A percentile compares a stretch with the other conserved stretches of the same genome.
These are phyloP conservation scores for Medicago ruthenica DNA, from an alignment of 306 rosid genomes.

Conservation along the genomic window DNA sequence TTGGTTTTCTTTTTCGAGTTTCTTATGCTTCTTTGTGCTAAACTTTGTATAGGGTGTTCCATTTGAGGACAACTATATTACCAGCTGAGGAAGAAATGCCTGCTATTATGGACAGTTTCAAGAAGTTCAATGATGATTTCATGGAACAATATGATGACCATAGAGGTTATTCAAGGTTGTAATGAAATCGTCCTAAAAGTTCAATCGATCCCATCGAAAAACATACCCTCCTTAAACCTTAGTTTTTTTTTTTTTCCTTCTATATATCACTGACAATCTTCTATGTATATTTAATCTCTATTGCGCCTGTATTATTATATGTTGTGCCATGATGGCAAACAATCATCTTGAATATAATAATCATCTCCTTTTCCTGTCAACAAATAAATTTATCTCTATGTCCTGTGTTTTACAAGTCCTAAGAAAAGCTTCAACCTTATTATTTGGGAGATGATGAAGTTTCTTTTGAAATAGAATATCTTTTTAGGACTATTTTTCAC, in stretches of 20 bases:
- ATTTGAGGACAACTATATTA: constrained; percentile 96
- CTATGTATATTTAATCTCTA: constrained; percentile 46
- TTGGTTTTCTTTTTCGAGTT: constrained; percentile 24
- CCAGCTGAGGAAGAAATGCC: constrained; percentile 99
- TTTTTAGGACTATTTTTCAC: too few species aligned
- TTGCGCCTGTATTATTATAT: constrained; percentile 34
- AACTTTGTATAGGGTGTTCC: constrained; percentile 73
- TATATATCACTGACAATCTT: constrained; percentile 39
- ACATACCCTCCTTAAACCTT: constrained; percentile 39
- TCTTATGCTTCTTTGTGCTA: constrained; percentile 32
- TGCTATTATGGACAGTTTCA: constrained; percentile 86
- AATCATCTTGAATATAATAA: constrained; percentile 33
- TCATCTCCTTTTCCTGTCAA: background rate
- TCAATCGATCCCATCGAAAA: constrained; percentile 40
- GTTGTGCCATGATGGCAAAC: constrained; percentile 37
- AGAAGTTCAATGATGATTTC: constrained; percentile 93
- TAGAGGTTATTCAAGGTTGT: constrained; percentile 90
- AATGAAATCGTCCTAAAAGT: constrained; percentile 39
- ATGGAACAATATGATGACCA: constrained; percentile 97
- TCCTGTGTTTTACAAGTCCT: background rate
- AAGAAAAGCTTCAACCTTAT: background rate
- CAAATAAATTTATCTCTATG: constrained; percentile 11
- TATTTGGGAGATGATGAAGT: background rate
- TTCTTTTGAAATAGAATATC: background rate
- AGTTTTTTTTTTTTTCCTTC: constrained; percentile 20